phyloP scores from a whole-genome alignment of 176 grass and related monocot species.

The Poa pratensis region DNA sequence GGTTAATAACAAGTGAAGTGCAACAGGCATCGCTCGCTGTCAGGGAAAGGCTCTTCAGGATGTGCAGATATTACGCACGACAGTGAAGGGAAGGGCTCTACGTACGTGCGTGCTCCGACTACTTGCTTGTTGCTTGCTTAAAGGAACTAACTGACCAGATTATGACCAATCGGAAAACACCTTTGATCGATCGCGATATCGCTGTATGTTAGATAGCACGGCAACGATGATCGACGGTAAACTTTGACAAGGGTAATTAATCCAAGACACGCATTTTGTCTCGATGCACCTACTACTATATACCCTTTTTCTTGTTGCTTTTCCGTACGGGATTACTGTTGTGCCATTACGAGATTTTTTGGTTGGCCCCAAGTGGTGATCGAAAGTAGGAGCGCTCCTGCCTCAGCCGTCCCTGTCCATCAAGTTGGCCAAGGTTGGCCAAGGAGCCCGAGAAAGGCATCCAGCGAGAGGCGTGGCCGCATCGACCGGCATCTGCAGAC shows the following conservation, averaged over 20 bases:
- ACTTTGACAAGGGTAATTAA: not conserved
- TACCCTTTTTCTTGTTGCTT: not conserved
- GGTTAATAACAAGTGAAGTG: not conserved
- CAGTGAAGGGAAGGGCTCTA: not conserved
- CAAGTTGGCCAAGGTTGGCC: conserved; percentile 24
- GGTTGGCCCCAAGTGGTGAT: conserved; percentile 29
- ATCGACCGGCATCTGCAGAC: conserved; percentile 3
- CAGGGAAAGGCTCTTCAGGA: conserved; percentile 13
- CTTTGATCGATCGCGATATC: not conserved
- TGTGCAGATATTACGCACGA: not conserved
- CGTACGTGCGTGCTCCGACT: not conserved
- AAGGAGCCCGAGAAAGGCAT: not conserved
- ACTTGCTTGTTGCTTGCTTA: conserved; percentile 15
- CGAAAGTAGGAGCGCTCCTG: too few relatives aligned
- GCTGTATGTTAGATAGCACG: not conserved
- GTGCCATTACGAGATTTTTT: too few relatives aligned
- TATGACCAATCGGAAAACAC: not conserved
- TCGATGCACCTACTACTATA: not conserved
- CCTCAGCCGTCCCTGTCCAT: conserved; percentile 2
- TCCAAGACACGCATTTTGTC: not conserved
- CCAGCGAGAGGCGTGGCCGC: too few relatives aligned
- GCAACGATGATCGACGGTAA: not conserved
- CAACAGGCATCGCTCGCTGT: conserved; percentile 27
- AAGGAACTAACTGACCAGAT: conserved; percentile 18
- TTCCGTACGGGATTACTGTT: not conserved